These are phyloP conservation scores for Venturia carpophila DNA, from an alignment of 2,329 filamentous ascomycete species.

Conservation along the genomic window DNA sequence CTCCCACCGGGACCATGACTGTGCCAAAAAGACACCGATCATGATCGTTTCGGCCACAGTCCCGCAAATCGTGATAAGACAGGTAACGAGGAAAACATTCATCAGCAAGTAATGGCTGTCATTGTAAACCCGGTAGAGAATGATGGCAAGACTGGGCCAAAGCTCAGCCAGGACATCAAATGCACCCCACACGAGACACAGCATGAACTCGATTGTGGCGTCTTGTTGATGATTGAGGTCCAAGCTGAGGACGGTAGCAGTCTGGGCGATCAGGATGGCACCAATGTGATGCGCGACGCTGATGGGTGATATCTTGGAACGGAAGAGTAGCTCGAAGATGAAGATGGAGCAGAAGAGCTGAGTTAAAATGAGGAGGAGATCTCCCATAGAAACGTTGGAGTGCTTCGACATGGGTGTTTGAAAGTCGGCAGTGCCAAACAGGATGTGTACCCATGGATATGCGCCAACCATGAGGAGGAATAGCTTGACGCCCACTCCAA, in stretches of 20 bases:
- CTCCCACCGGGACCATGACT: conserved; percentile 36
- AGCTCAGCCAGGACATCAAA: conserved; percentile 43
- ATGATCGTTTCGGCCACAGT: conserved; percentile 37
- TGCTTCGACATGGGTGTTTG: conserved; percentile 27
- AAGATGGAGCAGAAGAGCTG: conserved; percentile 42
- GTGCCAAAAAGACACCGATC: conserved; percentile 39
- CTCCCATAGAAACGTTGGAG: conserved; percentile 33
- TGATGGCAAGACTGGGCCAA: conserved; percentile 40
- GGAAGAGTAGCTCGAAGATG: conserved; percentile 39
- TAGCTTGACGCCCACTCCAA: conserved; percentile 37
- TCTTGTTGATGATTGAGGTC: conserved; percentile 24
- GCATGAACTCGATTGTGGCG: conserved; percentile 32
- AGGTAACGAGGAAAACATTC: conserved; percentile 33
- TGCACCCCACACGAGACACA: conserved; percentile 37
- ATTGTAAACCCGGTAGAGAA: conserved; percentile 38
- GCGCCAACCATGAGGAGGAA: conserved; percentile 33
- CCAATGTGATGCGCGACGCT: conserved; percentile 37
- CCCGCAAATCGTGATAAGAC: conserved; percentile 32
- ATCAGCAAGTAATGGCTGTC: conserved; percentile 33
- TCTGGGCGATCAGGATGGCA: conserved; percentile 36
- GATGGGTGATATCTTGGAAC: conserved; percentile 35
- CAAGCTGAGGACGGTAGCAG: conserved; percentile 35
- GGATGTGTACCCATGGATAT: conserved; percentile 37
- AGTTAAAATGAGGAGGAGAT: conserved; percentile 34
- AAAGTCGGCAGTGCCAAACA: conserved; percentile 30